phyloP scores from a whole-genome alignment of 768 basidiomycete genomes.

The Russula compacta region DNA sequence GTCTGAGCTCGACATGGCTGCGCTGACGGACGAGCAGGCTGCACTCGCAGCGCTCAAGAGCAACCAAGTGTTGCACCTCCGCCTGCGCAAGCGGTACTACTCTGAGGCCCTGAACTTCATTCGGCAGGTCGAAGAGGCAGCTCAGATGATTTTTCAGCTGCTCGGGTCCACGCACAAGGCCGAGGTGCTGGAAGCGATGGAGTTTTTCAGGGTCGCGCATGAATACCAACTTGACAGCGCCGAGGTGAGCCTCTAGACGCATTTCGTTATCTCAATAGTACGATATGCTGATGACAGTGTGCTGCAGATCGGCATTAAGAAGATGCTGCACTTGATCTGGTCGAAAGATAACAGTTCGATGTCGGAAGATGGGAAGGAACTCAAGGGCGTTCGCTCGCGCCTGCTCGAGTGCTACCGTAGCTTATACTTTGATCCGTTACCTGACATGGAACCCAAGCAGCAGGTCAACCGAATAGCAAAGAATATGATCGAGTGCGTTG shows the following conservation, averaged over 20 bases:
- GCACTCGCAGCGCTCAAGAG: constrained; percentile 61
- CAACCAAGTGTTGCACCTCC: constrained; percentile 54
- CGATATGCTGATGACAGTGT: neutral
- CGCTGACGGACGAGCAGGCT: constrained; percentile 61
- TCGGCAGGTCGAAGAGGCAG: constrained; percentile 51
- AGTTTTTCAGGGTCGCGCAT: constrained; percentile 78
- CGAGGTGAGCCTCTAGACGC: constrained; percentile 38
- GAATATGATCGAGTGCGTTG: constrained; percentile 88
- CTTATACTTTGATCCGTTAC: constrained; percentile 81
- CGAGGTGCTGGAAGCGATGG: constrained; percentile 77
- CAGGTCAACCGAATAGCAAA: constrained; percentile 90
- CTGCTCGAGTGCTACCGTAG: constrained; percentile 82
- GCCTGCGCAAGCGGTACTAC: constrained; percentile 78
- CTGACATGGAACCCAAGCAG: constrained; percentile 66
- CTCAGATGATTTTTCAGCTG: constrained; percentile 64
- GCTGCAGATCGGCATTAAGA: constrained; percentile 74
- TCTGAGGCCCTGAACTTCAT: constrained; percentile 83
- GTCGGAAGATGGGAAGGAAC: constrained; percentile 64
- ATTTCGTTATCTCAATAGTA: neutral
- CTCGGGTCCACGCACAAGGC: constrained; percentile 81
- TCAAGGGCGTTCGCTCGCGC: constrained; percentile 81
- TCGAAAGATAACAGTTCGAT: constrained; percentile 81
- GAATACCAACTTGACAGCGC: constrained; percentile 76
- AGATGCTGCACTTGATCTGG: constrained; percentile 97
- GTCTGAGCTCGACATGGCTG: constrained; percentile 62